phyloP scores from a whole-genome alignment of 2,329 filamentous ascomycete genomes.

The Colletotrichum tabaci region DNA sequence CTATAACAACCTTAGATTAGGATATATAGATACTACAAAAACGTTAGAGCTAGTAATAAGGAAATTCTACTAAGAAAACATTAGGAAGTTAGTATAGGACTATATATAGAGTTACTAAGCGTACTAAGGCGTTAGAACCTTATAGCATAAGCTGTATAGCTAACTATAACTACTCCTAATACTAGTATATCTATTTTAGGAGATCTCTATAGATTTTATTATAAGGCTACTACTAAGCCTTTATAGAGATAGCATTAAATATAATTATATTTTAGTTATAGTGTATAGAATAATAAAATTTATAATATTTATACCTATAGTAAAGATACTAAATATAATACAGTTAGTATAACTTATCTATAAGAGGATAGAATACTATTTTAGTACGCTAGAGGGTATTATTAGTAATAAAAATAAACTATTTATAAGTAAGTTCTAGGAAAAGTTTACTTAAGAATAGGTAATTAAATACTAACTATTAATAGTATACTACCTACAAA shows the following conservation, averaged over 20 bases:
- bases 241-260: too few relatives aligned
- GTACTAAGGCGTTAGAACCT: background rate
- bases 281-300: too few relatives aligned
- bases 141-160: background rate
- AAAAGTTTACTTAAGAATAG: too few relatives aligned
- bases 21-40: background rate
- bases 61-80: background rate
- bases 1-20: constrained; percentile 11
- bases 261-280: too few relatives aligned
- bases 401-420: too few relatives aligned
- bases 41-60: constrained; percentile 43
- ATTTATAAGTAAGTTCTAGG: too few relatives aligned
- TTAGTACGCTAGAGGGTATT: background rate
- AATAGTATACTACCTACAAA: too few relatives aligned
- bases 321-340: background rate
- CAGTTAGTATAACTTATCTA: background rate
- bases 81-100: background rate
- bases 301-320: background rate
- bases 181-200: background rate
- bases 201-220: background rate
- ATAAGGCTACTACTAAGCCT: background rate
- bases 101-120: background rate
- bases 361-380: background rate
- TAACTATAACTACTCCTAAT: background rate
- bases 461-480: too few relatives aligned